These are phyloP conservation scores for Fulvia fulva DNA, from an alignment of 2,329 filamentous ascomycete genomes.

Conservation along the genomic window DNA sequence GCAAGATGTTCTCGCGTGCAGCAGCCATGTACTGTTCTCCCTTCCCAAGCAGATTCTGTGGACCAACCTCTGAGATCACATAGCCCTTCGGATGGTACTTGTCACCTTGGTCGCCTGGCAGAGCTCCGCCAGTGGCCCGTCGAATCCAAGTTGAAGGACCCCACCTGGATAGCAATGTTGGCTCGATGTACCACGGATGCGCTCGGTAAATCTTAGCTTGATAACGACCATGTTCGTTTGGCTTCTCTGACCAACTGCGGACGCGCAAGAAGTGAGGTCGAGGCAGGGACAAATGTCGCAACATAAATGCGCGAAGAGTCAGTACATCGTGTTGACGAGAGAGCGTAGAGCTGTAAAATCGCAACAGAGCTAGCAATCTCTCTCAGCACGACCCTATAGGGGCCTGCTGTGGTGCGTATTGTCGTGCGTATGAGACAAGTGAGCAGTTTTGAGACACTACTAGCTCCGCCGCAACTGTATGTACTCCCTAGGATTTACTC, in stretches of 20 bases:
- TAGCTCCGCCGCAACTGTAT: too few relatives aligned
- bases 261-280: constrained; percentile 44
- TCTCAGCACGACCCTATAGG: too few relatives aligned
- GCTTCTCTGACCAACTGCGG: constrained; percentile 41
- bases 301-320: constrained; percentile 49
- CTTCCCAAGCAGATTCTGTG: constrained; percentile 50
- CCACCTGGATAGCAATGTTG: constrained; percentile 51
- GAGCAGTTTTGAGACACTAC: too few relatives aligned
- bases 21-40: constrained; percentile 35
- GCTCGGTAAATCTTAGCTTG: constrained; percentile 53
- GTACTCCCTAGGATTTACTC: too few relatives aligned
- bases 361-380: too few relatives aligned
- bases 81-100: constrained; percentile 52
- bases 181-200: constrained; percentile 57
- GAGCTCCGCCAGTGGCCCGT: constrained; percentile 42
- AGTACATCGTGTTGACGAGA: constrained; percentile 52
- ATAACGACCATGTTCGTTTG: constrained; percentile 53
- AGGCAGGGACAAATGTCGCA: constrained; percentile 60
- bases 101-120: constrained; percentile 47
- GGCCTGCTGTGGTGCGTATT: too few relatives aligned
- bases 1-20: not conserved
- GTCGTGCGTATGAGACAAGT: too few relatives aligned
- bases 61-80: constrained; percentile 59
- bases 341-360: constrained; percentile 63
- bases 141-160: constrained; percentile 53